Base-by-base conservation (phyloP, 1,139 yeast genomes). In the Kodamaea sp. region DNA sequence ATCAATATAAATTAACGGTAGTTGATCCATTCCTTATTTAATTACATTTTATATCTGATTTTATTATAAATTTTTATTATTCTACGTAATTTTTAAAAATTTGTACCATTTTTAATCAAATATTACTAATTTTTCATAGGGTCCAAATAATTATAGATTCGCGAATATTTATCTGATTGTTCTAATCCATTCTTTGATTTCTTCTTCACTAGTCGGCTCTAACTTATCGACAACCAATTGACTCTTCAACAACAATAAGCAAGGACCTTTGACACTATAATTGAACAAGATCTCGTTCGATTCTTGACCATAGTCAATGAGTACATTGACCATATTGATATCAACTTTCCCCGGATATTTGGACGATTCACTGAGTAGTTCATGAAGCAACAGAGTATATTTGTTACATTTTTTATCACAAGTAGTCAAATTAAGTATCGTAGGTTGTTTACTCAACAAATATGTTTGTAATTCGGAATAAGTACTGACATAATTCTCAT, bases 351-450 rank as follows among this genome's bases (percentile, higher is more conserved):
- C 41, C 5, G 77, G 76, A 50, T 65, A 70, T 50, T 72, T 71
- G 24, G 69, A 70, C 20, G 81, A 72, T 47, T 79, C 78, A 39
- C 75, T 57, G 35, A 74, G 44, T 60, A 73, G 42, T 70, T 79
- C 55, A 75, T 78, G 82, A 42, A 87, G 62, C 2, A 81, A 73
- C 29, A 78, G 78, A 2, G 94, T 84, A 35, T 84, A 70, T 45
- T 70, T 70, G 54, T 84, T 80, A 45, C 84, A 78, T 32, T 71
- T 65, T 4, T 74, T 67, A 49, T 84, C 87, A 7, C 88, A 87
- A 35, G 78, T 65, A 1, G 90, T 84, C 63, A 87, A 87, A 55
- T 86, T 84, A 48, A 86, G 68, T 40, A 86, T 60, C 39, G 85
- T 60, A 2, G 95, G 94, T 29, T 75, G 70, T 45, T 74, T 74